phyloP scores from a whole-genome alignment of 305 asterid species.

The Plantago coronopus region DNA sequence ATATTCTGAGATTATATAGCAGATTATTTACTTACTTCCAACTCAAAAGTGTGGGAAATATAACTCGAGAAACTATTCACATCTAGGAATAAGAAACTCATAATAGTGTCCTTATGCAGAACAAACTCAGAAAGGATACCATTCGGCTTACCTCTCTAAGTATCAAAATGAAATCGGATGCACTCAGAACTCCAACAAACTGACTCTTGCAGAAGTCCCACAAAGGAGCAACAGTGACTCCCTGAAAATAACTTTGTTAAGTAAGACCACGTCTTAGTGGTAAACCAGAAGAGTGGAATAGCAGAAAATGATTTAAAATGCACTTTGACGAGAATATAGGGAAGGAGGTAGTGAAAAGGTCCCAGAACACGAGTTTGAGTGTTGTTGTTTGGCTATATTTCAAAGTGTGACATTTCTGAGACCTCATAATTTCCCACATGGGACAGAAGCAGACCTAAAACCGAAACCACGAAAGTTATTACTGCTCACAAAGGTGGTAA shows the following conservation, averaged over 20 bases:
- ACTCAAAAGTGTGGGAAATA: no score
- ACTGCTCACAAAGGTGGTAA: no score
- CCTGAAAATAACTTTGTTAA: slow-evolving; percentile 47
- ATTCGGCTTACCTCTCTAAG: slow-evolving; percentile 71
- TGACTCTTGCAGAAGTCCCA: slow-evolving; percentile 80
- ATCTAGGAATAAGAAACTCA: not conserved
- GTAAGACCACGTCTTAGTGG: slow-evolving; percentile 13
- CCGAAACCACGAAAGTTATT: no score
- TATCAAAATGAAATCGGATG: slow-evolving; percentile 84
- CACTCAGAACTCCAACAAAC: slow-evolving; percentile 89
- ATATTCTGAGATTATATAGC: no score
- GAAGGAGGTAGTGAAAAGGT: no score
- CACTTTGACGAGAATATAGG: not conserved
- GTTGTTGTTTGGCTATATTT: no score
- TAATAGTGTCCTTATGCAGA: not conserved
- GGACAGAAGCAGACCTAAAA: no score
- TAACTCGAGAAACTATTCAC: no score
- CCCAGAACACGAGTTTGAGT: no score
- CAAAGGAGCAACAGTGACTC: slow-evolving; percentile 75
- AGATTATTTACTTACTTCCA: no score
- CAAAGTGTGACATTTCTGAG: no score
- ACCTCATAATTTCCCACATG: no score
- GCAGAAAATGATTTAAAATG: not conserved
- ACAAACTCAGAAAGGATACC: slow-evolving; percentile 1
- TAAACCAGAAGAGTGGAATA: slow-evolving; percentile 15